Base-by-base conservation (phyloP, 106 monocot species). In the Dioscorea alata region DNA sequence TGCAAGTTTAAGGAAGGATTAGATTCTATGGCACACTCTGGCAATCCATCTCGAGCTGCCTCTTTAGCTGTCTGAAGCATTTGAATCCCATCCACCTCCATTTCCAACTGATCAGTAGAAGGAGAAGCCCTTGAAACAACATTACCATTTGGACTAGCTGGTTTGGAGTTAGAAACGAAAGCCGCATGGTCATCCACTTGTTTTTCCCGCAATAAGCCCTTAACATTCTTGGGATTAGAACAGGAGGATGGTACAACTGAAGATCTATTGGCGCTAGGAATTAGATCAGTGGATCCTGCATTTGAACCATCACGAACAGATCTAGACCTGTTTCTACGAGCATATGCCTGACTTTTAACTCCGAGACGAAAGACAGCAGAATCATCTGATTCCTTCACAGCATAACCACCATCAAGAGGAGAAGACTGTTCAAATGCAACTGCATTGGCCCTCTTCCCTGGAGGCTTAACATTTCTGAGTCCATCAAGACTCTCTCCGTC, bases 281-380 rank as follows among this genome's bases (percentile, higher is more conserved):
- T 5, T 21, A 63, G 57, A 74, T 71, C 81, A 78, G 67, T 60
- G 15, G 64, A 71, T 61, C 74, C 25, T 48, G 51, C 42, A 52
- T 60, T 57, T 13, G 62, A 53, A 72, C 16, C 63, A 72, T 94
- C 90, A 68, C 82, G 87, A 59, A 57, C 81, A 56, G 82, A 49
- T 72, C 79, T 84, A 19, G 84, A 85, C 33, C 87, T 74, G 65
- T 93, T 85, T 53, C 90, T 80, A 60, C 94, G 74, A 52, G 90
- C 83, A 83, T 94, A 94, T 61, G 90, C 94, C 72, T 90, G 99
- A 51, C 77, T 84, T 76, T 84, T 90, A 24, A 76, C 79, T 15
- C 85, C 90, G 83, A 82, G 77, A 48, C 84, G 87, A 16, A 84
- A 84, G 71, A 85, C 74, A 60, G 69, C 69, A 60, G 87, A 85